Evolutionary conservation across 139 green algal species (phyloP).

Genomic region (Bryopsis sp.): DNA sequence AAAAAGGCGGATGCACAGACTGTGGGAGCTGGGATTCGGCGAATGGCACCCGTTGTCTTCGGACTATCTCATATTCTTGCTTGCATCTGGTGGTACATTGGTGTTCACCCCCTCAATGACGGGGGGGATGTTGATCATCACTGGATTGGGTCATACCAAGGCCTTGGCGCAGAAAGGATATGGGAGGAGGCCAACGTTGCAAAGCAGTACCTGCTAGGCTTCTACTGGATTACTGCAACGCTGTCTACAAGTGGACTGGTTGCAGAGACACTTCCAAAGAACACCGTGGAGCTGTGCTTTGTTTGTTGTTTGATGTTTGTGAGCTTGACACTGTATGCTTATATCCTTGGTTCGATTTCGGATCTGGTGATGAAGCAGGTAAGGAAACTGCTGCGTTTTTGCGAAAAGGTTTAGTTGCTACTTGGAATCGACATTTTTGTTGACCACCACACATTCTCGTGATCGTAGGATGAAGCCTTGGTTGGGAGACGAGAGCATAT

Average conservation of each 20-base stretch:
- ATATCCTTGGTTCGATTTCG: slow-evolving; percentile 35
- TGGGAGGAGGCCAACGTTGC: slow-evolving; percentile 12
- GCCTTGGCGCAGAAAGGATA: slow-evolving; percentile 17
- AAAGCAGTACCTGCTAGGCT: slow-evolving; percentile 34
- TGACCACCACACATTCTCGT: background rate
- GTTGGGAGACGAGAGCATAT: slow-evolving; percentile 24
- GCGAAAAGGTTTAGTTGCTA: background rate
- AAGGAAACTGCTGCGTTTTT: slow-evolving; percentile 4
- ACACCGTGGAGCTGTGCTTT: slow-evolving; percentile 31
- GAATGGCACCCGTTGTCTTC: slow-evolving; percentile 24
- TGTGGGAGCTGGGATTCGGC: slow-evolving; percentile 12
- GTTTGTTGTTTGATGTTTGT: slow-evolving; percentile 26
- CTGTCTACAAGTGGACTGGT: slow-evolving; percentile 31
- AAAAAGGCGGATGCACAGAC: background rate
- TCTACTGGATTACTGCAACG: slow-evolving; percentile 31
- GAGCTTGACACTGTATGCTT: slow-evolving; percentile 31
- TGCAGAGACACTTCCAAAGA: slow-evolving; percentile 23
- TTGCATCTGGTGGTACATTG: slow-evolving; percentile 31
- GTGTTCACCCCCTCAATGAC: background rate
- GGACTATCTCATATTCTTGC: slow-evolving; percentile 23
- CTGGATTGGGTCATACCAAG: slow-evolving; percentile 8
- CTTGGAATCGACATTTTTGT: background rate
- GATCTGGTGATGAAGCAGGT: slow-evolving; percentile 34
- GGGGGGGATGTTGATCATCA: background rate
- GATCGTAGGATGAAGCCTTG: slow-evolving; percentile 26